Evolutionary conservation across 2,329 filamentous ascomycete species (phyloP), one percentile per base, ranked within the genome.

Genomic region (Colletotrichum sublineola): DNA sequence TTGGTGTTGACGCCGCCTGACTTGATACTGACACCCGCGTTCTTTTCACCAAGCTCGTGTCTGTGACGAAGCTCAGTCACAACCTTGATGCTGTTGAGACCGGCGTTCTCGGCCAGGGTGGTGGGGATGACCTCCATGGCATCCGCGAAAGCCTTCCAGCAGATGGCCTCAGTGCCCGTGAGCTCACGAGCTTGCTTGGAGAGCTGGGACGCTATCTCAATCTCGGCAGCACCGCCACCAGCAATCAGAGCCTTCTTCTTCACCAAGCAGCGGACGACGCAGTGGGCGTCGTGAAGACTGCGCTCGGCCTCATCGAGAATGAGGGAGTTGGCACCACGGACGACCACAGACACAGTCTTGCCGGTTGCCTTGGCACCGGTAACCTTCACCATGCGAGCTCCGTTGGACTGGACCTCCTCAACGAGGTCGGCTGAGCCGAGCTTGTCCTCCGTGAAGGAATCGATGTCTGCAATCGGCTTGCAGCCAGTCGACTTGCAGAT

Each of bases 211-310:
- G 96, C 94, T 78, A 99, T 96, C 84, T 98, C 95, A 78, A 98
- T 97, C 84, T 99, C 96, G 36, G 96, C 94, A 2, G 96, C 96
- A 81, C 96, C 96, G 79, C 96, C 96, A 82, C 96, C 96, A 18
- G 97, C 96, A 78, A 99, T 97, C 69, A 99, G 90, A n/a, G 96
- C 96, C 86, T 97, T 97, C 91, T 98, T 99, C 91, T 99, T 99
- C 77, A 99, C 96, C 73, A 99, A 86, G 81, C 96, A 99, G 78
- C 96, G 93, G 77, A 99, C 95, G 63, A 98, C 96, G 81, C 96
- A 99, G 75, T 98, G 94, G 40, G 96, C 96, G 79, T 99, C 96
- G 87, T 99, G 96, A 67, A 99, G 89, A 76, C 93, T 96, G 78
- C 96, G 94, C 88, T 98, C 96, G 0, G 96, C 97, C 85, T 99